phyloP scores from a whole-genome alignment of 108 stramenopile genomes.

The Cyclotella kingstonii region DNA sequence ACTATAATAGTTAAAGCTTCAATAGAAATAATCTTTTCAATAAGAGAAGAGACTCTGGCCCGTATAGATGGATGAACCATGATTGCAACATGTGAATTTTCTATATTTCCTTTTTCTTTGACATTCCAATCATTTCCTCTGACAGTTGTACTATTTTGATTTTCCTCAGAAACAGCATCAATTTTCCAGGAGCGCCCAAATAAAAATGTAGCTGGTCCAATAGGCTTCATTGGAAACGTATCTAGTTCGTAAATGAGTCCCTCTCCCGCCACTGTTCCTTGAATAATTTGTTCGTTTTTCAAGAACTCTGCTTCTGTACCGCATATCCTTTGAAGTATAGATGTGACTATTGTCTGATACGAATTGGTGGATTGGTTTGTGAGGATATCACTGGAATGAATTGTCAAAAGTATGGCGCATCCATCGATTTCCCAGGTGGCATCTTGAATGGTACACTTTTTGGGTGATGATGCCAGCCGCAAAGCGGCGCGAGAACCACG shows the following conservation, averaged over 20 bases:
- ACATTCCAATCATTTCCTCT: not conserved
- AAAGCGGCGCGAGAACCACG: constrained; percentile 72
- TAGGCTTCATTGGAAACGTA: constrained; percentile 19
- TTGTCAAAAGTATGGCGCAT: constrained; percentile 20
- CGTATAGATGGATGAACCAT: constrained; percentile 43
- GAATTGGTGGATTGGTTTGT: constrained; percentile 1
- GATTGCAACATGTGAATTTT: constrained; percentile 12
- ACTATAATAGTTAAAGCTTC: not conserved
- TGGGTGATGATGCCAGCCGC: constrained; percentile 45
- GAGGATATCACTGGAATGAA: not conserved
- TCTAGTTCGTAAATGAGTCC: constrained; percentile 41
- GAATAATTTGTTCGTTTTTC: constrained; percentile 18
- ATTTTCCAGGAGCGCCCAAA: constrained; percentile 12
- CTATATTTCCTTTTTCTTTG: not conserved
- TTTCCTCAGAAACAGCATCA: not conserved
- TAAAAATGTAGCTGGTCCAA: constrained; percentile 42
- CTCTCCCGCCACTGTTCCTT: constrained; percentile 22
- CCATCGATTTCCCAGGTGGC: constrained; percentile 57
- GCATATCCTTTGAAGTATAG: constrained; percentile 23
- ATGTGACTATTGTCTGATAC: too few relatives aligned
- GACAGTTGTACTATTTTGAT: not conserved
- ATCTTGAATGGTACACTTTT: constrained; percentile 63
- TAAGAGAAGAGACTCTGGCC: constrained; percentile 6
- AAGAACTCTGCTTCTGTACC: constrained; percentile 24
- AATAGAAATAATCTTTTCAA: constrained; percentile 2